Percentiles rank a stretch among this genome's conserved stretches.
Evolutionary conservation across 2,329 filamentous ascomycete genomes (phyloP).

Genomic region (Pezicula radicicola): DNA sequence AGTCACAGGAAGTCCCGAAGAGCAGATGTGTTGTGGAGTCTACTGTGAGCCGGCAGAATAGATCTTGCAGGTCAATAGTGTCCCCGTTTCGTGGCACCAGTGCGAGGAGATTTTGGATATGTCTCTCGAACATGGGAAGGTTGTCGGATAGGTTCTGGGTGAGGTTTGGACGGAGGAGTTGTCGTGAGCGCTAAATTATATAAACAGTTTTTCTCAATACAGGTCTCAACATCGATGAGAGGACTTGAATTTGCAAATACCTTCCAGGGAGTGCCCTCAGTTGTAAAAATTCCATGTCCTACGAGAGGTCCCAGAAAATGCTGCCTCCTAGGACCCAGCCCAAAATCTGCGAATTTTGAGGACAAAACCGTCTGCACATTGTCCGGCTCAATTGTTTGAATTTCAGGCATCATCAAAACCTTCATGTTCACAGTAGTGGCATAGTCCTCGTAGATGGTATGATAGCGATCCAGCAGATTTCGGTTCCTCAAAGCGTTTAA

Average conservation of each 20-base stretch:
- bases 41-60: slow-evolving; percentile 47
- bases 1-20: slow-evolving; percentile 48
- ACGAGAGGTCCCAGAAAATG: neutral
- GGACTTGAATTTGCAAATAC: neutral
- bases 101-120: slow-evolving; percentile 29
- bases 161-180: slow-evolving; percentile 49
- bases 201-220: neutral
- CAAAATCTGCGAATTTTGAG: neutral
- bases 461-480: no score
- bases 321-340: neutral
- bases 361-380: neutral
- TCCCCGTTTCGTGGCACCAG: neutral
- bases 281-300: slow-evolving; percentile 1
- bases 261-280: neutral
- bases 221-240: neutral
- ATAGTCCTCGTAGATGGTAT: neutral
- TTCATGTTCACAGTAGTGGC: neutral
- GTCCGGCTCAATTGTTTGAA: neutral
- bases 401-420: neutral
- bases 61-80: slow-evolving; percentile 52
- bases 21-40: slow-evolving; percentile 37
- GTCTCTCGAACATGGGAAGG: slow-evolving; percentile 64
- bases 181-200: slow-evolving; percentile 6
- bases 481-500: no score
- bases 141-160: slow-evolving; percentile 55